Percentiles rank a stretch among this genome's conserved stretches.
Evolutionary conservation across 1,284 basidiomycete genomes (phyloP).

Genomic region (Serendipita sp.): DNA sequence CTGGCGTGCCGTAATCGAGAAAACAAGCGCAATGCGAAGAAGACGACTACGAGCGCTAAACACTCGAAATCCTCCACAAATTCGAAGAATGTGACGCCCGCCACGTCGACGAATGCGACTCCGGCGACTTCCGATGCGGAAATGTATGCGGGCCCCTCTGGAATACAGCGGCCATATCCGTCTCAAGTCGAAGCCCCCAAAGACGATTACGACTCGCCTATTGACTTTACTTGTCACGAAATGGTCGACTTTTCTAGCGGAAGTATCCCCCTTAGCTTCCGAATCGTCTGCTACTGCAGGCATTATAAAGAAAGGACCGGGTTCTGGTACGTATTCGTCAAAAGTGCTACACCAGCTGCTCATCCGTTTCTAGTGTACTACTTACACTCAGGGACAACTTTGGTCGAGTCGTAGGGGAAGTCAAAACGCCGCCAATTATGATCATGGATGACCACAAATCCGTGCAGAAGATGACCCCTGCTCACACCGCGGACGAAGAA

Average conservation of each 20-base stretch:
- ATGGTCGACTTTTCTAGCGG: constrained; percentile 83
- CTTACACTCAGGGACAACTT: constrained; percentile 75
- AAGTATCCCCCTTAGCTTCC: constrained; percentile 76
- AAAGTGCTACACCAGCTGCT: neutral
- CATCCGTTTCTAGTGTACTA: constrained; percentile 45
- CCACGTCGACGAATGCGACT: neutral
- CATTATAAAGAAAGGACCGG: constrained; percentile 97
- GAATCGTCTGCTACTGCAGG: constrained; percentile 97
- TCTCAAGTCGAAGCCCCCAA: neutral
- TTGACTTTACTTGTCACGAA: constrained; percentile 85
- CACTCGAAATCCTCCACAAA: neutral
- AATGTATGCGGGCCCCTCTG: neutral
- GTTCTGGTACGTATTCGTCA: constrained; percentile 37
- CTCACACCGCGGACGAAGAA: constrained; percentile 12
- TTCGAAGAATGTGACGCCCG: constrained; percentile 1
- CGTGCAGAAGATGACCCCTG: constrained; percentile 25
- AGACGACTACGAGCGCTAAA: neutral
- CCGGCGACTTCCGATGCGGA: neutral
- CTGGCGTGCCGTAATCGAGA: neutral
- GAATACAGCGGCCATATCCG: neutral
- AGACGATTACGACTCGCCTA: neutral
- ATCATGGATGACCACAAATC: constrained; percentile 99
- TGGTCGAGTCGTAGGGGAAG: constrained; percentile 72
- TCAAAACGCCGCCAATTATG: constrained; percentile 86
- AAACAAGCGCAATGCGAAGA: neutral